Base-by-base conservation (phyloP, 768 basidiomycete genomes). In the Punctularia strigosozonata region DNA sequence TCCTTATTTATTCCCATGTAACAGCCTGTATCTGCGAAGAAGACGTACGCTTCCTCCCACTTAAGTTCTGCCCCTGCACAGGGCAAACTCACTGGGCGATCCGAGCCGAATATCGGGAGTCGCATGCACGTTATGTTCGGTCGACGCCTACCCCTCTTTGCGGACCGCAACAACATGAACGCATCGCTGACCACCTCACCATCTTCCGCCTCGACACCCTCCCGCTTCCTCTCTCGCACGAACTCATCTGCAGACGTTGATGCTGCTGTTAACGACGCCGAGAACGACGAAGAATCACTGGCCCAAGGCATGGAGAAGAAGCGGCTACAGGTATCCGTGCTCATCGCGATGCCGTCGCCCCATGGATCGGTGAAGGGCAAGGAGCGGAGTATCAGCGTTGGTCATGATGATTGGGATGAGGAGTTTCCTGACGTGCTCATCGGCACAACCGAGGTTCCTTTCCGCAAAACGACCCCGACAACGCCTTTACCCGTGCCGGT, bases 321-420 rank as follows among this genome's bases (percentile, higher is more conserved):
- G 28, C 28, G 61, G 50, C 55, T 75, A 17, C 70, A 75, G 47
- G 61, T 79, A 8, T 65, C 73, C 14, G 71, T 77, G 3, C 57
- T 79, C 42, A 62, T 79, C 32, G 64, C 68, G 14, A 77, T 77
- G 76, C 76, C 77, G 2, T 56, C 63, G 14, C 59, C 56, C 14
- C 54, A 47, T 14, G 32, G 37, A 22, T n/a, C 12, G 26, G 35
- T 32, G 19, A 52, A 57, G 46, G 52, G 50, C 18, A 53, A 53
- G 42, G 50, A 42, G 41, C 12, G 33, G 18, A 45, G 43, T 31
- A n/a, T n/a, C n/a, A 46, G 46, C 25, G n/a, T 49, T 39, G 39
- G 41, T 15, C 37, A 35, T 12, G 43, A 48, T 12, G 46, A 43
- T 45, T 43, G 46, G 17, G 41, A 43, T 25, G 50, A 50, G 30